A percentile compares a stretch with the other conserved stretches of the same genome.
These are phyloP conservation scores for Biancaea sappan DNA, from an alignment of 306 rosid species.

Conservation along the genomic window DNA sequence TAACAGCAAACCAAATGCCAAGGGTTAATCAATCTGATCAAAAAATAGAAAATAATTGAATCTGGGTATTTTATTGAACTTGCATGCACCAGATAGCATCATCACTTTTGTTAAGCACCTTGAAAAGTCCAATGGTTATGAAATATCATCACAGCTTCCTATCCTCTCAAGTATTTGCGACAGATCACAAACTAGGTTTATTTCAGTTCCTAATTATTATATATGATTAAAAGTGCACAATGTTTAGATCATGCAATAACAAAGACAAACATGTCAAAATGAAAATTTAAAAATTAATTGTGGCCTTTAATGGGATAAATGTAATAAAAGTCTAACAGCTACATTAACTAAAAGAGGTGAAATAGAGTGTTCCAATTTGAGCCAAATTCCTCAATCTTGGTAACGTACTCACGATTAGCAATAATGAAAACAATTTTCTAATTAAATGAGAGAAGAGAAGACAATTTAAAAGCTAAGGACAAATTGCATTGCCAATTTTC, in stretches of 20 bases:
- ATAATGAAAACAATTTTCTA: background rate
- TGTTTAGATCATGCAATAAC: background rate
- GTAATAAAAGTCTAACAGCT: background rate
- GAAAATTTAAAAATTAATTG: background rate
- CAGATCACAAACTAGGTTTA: background rate
- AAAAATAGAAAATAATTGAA: background rate
- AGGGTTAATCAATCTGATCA: constrained; percentile 23
- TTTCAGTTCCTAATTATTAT: background rate
- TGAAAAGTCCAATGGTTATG: background rate
- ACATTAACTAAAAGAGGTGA: background rate
- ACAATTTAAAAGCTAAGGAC: background rate
- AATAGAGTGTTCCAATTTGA: background rate
- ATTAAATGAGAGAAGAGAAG: background rate
- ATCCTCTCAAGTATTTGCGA: background rate
- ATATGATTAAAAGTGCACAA: background rate
- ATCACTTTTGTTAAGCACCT: background rate
- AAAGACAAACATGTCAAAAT: background rate
- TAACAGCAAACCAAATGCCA: constrained; percentile 13
- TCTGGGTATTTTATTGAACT: background rate
- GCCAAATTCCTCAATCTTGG: background rate
- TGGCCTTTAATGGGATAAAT: background rate
- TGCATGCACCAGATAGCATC: background rate
- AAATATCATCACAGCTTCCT: background rate
- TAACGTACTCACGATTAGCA: background rate
- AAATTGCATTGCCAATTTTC: background rate